A percentile compares a stretch with the other conserved stretches of the same genome.
Conservation (phyloP, 192 early-diverging fungal species). For the Coemansia sp. region DNA sequence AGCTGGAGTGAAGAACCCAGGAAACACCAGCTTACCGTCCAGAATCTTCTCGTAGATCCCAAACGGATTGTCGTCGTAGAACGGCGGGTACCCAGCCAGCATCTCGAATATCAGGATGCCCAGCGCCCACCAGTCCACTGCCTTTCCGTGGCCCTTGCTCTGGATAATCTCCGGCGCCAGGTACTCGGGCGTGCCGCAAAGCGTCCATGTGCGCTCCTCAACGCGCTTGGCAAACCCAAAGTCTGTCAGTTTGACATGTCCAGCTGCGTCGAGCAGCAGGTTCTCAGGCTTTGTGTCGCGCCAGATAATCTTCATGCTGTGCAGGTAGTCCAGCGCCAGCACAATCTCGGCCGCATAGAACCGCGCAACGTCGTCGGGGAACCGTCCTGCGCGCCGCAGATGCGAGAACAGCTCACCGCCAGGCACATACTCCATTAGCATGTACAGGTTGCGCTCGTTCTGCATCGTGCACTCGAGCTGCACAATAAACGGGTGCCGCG, state of each 20-base stretch:
- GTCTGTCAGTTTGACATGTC: constrained; percentile 97
- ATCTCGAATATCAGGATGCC: constrained; percentile 98
- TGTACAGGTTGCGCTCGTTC: constrained; percentile 89
- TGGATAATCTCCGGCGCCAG: constrained; percentile 97
- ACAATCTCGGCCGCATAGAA: constrained; percentile 97
- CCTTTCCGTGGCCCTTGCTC: constrained; percentile 93
- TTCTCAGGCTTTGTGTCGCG: constrained; percentile 97
- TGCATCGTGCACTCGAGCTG: constrained; percentile 92
- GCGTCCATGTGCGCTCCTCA: constrained; percentile 87
- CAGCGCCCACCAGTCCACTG: constrained; percentile 99
- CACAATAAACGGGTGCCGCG: constrained; percentile 82
- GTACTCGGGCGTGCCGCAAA: constrained; percentile 98
- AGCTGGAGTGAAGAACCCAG: constrained; percentile 77
- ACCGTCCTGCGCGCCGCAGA: constrained; percentile 84
- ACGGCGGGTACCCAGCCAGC: constrained; percentile 96
- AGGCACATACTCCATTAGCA: constrained; percentile 94
- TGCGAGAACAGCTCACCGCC: constrained; percentile 98
- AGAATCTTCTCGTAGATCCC: constrained; percentile 99
- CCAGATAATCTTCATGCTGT: constrained; percentile 92
- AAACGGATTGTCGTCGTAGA: constrained; percentile 97
- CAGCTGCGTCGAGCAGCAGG: constrained; percentile 75
- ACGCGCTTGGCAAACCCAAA: constrained; percentile 98
- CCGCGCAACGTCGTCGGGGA: constrained; percentile 91
- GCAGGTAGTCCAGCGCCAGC: constrained; percentile 92
- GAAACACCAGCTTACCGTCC: constrained; percentile 84